Evolutionary conservation across 768 basidiomycete genomes (phyloP), one percentile per base, ranked within the genome.

Genomic region (Amanita pallidorosea): DNA sequence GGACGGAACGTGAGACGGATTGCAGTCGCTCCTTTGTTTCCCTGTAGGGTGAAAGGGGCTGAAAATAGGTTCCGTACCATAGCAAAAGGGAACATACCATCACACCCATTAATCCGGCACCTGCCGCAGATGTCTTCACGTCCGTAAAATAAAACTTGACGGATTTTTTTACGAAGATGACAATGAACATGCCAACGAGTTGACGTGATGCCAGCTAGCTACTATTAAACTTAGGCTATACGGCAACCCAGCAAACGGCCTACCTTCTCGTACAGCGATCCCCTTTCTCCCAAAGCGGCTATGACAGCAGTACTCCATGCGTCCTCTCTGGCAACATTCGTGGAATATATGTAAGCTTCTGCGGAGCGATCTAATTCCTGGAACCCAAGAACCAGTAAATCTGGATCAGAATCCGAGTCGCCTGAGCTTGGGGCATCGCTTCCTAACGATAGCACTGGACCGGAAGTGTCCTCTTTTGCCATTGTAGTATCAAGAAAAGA

Each of bases 21-120:
- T 2, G 83, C 86, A 5, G 77, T 77, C 5, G 75, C 86, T 38
- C 89, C 89, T 67, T 92, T 92, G 66, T 92, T 92, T 25, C 88
- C 88, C 87, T 89, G 17, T 51, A 48, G 34, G 15, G 31, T 40
- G 49, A 34, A 20, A 22, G 13, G 33, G 31, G 12, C 56, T 22
- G 38, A 47, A 12, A 20, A 23, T 29, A 7, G 4, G 12, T 13
- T 20, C 29, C 38, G 13, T 27, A 55, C 40, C 49, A 29, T 20
- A 25, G 42, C 35, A 23, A 49, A 50, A 49, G 8, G 31, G 29
- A 7, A 56, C 70, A 15, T 57, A 85, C 88, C 84, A 92, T 81
- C 29, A 89, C 67, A 35, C 87, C 86, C 69, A 89, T 72, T 22
- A 89, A 79, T 0, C 88, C 88, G 2, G 82, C 76, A 5, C 83